phyloP scores from a whole-genome alignment of 768 basidiomycete species.

The Psilocybe azurescens region DNA sequence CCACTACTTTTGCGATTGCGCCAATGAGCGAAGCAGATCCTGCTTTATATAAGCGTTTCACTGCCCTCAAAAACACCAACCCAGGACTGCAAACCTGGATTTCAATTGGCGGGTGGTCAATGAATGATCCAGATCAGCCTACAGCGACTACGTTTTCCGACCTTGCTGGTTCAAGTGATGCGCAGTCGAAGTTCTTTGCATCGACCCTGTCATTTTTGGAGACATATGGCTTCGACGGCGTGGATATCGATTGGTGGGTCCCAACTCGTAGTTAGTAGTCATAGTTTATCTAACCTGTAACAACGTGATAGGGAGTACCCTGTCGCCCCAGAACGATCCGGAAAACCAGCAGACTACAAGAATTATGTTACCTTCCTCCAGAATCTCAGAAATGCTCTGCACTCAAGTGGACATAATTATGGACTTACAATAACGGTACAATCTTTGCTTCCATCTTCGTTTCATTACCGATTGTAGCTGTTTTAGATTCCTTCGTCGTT shows the following conservation, averaged over 20 bases:
- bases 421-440: constrained; percentile 5
- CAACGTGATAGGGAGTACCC: not conserved
- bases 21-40: constrained; percentile 25
- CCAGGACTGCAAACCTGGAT: not conserved
- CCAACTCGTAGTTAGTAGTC: not conserved
- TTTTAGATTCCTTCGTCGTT: not conserved
- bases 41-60: constrained; percentile 19
- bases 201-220: not conserved
- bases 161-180: constrained; percentile 24
- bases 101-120: constrained; percentile 28
- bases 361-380: constrained; percentile 1
- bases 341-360: not conserved
- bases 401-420: not conserved
- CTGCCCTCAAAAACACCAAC: not conserved
- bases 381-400: not conserved
- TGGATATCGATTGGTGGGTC: not conserved
- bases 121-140: constrained; percentile 21
- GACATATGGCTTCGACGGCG: constrained; percentile 1
- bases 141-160: constrained; percentile 12
- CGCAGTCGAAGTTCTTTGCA: constrained; percentile 18
- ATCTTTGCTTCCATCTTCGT: too few species aligned
- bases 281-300: not conserved
- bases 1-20: constrained; percentile 15
- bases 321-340: not conserved
- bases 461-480: too few species aligned